A percentile compares a stretch with the other conserved stretches of the same genome.
phyloP scores from a whole-genome alignment of 148 eudicot genomes.

The Cornus florida region DNA sequence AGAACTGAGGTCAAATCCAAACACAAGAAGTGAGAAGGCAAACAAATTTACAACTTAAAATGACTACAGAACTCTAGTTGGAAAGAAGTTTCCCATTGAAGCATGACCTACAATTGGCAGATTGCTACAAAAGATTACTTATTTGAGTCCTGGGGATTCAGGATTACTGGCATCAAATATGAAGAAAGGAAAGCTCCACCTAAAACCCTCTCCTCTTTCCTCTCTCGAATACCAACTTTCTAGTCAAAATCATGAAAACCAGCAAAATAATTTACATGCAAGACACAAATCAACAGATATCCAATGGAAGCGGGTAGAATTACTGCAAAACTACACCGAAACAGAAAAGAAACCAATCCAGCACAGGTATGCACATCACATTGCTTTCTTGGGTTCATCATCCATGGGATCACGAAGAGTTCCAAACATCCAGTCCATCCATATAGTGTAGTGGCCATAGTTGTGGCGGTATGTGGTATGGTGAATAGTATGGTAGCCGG shows the following conservation, averaged over 20 bases:
- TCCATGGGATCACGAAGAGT: constrained; percentile 67
- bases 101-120: too few relatives aligned
- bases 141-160: too few relatives aligned
- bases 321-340: background rate
- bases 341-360: background rate
- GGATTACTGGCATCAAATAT: background rate
- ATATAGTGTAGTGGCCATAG: constrained; percentile 83
- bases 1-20: too few relatives aligned
- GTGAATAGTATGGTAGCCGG: constrained; percentile 94
- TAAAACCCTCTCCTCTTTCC: background rate
- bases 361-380: constrained; percentile 13
- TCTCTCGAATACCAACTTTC: constrained; percentile 4
- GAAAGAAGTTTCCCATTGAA: too few relatives aligned
- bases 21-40: too few relatives aligned
- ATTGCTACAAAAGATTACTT: too few relatives aligned
- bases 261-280: background rate
- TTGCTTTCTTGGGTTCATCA: constrained; percentile 48
- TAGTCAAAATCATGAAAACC: background rate
- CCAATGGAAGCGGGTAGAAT: background rate
- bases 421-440: constrained; percentile 98
- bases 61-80: too few relatives aligned
- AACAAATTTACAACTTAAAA: too few relatives aligned
- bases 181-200: background rate
- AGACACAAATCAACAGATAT: background rate
- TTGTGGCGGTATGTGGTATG: constrained; percentile 91